Percentiles rank a stretch among this genome's conserved stretches.
These are phyloP conservation scores for Wickerhamomyces queroliae DNA, from an alignment of 805 yeast species.

Conservation along the genomic window DNA sequence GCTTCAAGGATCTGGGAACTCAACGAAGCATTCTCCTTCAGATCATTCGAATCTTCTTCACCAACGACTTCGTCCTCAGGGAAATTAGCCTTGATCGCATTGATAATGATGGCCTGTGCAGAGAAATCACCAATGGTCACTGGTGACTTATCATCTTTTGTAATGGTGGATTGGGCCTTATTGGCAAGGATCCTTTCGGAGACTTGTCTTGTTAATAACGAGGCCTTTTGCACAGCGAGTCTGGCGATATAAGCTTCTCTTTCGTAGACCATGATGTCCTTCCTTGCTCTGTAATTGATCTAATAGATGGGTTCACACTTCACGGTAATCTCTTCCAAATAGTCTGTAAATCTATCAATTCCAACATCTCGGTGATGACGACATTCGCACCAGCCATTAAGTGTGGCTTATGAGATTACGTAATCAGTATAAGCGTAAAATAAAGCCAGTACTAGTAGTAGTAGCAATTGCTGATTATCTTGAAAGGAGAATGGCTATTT, in stretches of 20 bases:
- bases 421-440: no score
- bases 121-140: conserved; percentile 97
- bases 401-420: no score
- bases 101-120: conserved; percentile 88
- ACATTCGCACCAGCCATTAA: no score
- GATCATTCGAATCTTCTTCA: conserved; percentile 79
- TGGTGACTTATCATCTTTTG: conserved; percentile 87
- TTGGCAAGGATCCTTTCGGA: conserved; percentile 48
- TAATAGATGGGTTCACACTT: no score
- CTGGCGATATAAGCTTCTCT: conserved; percentile 78
- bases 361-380: no score
- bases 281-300: neutral
- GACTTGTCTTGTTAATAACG: conserved; percentile 61
- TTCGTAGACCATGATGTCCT: conserved; percentile 34
- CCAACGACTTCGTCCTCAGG: conserved; percentile 88
- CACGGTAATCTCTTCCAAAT: no score
- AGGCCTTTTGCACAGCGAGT: conserved; percentile 85
- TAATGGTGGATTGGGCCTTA: conserved; percentile 49
- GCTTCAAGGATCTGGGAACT: conserved; percentile 52
- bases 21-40: conserved; percentile 46
- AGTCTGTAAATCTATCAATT: no score
- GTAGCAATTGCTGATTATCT: no score
- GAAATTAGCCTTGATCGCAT: conserved; percentile 73
- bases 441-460: no score
- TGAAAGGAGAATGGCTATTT: no score